phyloP scores from a whole-genome alignment of 2,329 filamentous ascomycete genomes.

The Aureobasidium namibiae region DNA sequence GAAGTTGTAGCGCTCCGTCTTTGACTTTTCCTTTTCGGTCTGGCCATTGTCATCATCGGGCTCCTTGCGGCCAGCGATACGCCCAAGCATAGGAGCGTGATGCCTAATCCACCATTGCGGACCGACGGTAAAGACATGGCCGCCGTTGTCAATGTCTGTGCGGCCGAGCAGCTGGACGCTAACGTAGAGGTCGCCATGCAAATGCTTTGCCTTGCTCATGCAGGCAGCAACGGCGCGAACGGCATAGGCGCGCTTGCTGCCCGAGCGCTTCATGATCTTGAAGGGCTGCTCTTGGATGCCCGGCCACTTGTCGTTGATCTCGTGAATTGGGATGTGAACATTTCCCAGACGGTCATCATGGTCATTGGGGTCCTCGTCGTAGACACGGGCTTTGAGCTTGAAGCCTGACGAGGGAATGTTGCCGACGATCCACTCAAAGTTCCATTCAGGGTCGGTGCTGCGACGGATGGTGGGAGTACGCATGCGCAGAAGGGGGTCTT shows the following conservation, averaged over 20 bases:
- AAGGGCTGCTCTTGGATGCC: conserved; percentile 59
- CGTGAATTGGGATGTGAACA: conserved; percentile 59
- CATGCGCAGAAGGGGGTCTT: conserved; percentile 67
- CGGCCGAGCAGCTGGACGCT: conserved; percentile 71
- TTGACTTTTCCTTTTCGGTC: conserved; percentile 38
- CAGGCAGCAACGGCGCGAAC: conserved; percentile 60
- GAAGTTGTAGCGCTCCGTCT: conserved; percentile 63
- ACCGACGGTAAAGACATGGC: conserved; percentile 70
- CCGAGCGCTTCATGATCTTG: conserved; percentile 72
- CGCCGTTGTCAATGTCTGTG: conserved; percentile 56
- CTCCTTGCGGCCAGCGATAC: conserved; percentile 60
- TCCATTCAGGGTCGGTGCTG: conserved; percentile 69
- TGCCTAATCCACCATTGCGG: conserved; percentile 73
- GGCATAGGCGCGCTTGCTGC: conserved; percentile 78
- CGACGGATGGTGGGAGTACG: conserved; percentile 69
- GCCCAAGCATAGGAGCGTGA: conserved; percentile 80
- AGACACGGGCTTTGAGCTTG: conserved; percentile 73
- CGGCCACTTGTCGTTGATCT: conserved; percentile 56
- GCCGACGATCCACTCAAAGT: conserved; percentile 78
- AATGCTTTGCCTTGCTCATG: conserved; percentile 52
- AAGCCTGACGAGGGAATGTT: conserved; percentile 79
- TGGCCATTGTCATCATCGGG: conserved; percentile 35
- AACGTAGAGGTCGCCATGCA: conserved; percentile 62
- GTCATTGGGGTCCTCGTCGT: conserved; percentile 83
- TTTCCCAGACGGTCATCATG: conserved; percentile 84